Evolutionary conservation across 164 flowering plant species (phyloP).

Genomic region (grape (Vitis vinifera)): DNA sequence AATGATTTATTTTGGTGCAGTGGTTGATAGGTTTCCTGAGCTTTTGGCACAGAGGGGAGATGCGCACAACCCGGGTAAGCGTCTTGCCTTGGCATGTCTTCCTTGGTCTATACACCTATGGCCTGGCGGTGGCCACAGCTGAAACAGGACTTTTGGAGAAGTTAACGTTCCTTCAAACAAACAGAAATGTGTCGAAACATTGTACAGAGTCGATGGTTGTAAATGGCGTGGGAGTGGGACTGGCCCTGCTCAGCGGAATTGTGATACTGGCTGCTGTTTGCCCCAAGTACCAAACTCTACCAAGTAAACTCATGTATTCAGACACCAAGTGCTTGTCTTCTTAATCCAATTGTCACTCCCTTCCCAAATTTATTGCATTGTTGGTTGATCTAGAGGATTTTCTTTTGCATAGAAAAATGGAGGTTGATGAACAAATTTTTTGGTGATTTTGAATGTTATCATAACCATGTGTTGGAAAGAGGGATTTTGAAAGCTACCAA

Average conservation of each 20-base stretch:
- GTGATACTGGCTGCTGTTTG: conserved; percentile 67
- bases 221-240: conserved; percentile 67
- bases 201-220: conserved; percentile 67
- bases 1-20: conserved; percentile 38
- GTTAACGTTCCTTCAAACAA: conserved; percentile 71
- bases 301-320: conserved; percentile 28
- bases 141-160: conserved; percentile 92
- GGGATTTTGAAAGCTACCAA: too few species aligned
- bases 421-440: too few species aligned
- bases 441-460: too few species aligned
- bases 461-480: too few species aligned
- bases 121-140: conserved; percentile 82
- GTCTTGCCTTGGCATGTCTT: conserved; percentile 88
- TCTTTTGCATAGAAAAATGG: too few species aligned
- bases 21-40: conserved; percentile 88
- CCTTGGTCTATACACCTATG: conserved; percentile 86
- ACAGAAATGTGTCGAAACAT: conserved; percentile 42
- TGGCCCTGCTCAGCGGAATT: conserved; percentile 75
- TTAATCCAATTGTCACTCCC: neutral
- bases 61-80: conserved; percentile 41
- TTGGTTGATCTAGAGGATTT: neutral
- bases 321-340: conserved; percentile 23
- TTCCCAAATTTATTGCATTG: neutral
- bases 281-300: conserved; percentile 40
- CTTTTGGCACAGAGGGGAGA: conserved; percentile 86